Percentiles rank a stretch among this genome's conserved stretches.
Conservation (phyloP, 805 yeast species). For the Spathaspora sp. region DNA sequence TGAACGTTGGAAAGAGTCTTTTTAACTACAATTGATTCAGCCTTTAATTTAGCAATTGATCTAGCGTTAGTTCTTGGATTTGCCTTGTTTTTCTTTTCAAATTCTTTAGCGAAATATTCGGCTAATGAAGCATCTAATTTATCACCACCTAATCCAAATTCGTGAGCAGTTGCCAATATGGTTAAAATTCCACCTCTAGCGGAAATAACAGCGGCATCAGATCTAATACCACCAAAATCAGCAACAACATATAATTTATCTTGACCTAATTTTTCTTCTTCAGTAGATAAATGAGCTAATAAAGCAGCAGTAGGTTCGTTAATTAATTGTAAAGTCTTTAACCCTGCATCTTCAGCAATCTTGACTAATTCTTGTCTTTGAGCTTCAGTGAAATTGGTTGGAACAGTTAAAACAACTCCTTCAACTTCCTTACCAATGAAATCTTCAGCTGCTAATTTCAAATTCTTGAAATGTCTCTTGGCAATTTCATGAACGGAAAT, state of each 20-base stretch:
- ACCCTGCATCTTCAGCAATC: conserved; percentile 67
- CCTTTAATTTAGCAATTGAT: conserved; percentile 82
- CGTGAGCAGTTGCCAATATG: conserved; percentile 79
- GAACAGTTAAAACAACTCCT: conserved; percentile 85
- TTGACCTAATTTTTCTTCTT: conserved; percentile 44
- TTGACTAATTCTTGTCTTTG: conserved; percentile 64
- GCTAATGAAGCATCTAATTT: conserved; percentile 75
- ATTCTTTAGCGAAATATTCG: conserved; percentile 88
- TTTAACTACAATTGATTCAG: conserved; percentile 79
- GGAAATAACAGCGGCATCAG: conserved; percentile 92
- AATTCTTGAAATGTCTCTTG: conserved; percentile 76
- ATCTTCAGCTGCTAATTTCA: conserved; percentile 88
- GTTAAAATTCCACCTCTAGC: conserved; percentile 94
- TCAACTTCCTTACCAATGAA: conserved; percentile 78
- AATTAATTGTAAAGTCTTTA: conserved; percentile 80
- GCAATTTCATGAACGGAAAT: conserved; percentile 75
- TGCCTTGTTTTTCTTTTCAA: conserved; percentile 79
- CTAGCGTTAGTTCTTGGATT: conserved; percentile 80
- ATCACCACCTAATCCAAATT: conserved; percentile 82
- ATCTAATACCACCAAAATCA: conserved; percentile 92
- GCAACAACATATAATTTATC: conserved; percentile 88
- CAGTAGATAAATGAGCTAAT: conserved; percentile 65
- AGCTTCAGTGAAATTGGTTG: conserved; percentile 76
- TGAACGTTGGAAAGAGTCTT: conserved; percentile 89
- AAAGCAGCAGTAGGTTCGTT: conserved; percentile 92